Evolutionary conservation across 2,329 filamentous ascomycete species (phyloP).

Genomic region (Ramularia collo-cygni): DNA sequence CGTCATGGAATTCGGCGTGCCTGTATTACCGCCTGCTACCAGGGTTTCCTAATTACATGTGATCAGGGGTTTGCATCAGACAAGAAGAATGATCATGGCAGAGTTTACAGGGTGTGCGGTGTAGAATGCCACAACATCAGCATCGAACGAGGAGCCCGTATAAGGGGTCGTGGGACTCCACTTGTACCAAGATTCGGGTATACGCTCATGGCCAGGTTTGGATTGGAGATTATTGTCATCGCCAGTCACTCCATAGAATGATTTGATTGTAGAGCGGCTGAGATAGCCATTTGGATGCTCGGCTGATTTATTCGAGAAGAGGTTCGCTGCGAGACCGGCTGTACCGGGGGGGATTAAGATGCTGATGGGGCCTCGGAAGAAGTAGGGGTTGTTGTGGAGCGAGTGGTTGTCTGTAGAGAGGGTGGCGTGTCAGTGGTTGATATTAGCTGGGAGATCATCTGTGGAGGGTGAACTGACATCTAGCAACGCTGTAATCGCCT

Average conservation of each 20-base stretch:
- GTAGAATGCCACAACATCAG: constrained; percentile 12
- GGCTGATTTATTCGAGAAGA: constrained; percentile 30
- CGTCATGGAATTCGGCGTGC: constrained; percentile 29
- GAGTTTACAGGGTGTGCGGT: constrained; percentile 24
- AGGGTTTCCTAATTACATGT: constrained; percentile 8
- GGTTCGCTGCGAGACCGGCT: constrained; percentile 25
- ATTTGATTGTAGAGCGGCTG: constrained; percentile 23
- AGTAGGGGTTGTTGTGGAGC: constrained; percentile 21
- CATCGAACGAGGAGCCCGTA: constrained; percentile 23
- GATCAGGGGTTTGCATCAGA: no score
- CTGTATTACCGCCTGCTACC: constrained; percentile 31
- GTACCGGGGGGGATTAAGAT: constrained; percentile 20
- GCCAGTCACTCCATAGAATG: constrained; percentile 10
- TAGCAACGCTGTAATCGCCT: no score
- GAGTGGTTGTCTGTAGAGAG: no score
- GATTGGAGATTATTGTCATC: constrained; percentile 28
- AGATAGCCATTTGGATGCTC: constrained; percentile 28
- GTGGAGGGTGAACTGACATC: no score
- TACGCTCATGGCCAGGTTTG: constrained; percentile 31
- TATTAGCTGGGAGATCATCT: no score
- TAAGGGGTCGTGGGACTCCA: constrained; percentile 22
- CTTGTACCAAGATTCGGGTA: constrained; percentile 34
- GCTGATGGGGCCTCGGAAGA: constrained; percentile 16
- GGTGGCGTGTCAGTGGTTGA: no score
- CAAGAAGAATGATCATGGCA: constrained; percentile 3